Evolutionary conservation across 208 protist genomes (phyloP).

Genomic region (Leishmania turanica): DNA sequence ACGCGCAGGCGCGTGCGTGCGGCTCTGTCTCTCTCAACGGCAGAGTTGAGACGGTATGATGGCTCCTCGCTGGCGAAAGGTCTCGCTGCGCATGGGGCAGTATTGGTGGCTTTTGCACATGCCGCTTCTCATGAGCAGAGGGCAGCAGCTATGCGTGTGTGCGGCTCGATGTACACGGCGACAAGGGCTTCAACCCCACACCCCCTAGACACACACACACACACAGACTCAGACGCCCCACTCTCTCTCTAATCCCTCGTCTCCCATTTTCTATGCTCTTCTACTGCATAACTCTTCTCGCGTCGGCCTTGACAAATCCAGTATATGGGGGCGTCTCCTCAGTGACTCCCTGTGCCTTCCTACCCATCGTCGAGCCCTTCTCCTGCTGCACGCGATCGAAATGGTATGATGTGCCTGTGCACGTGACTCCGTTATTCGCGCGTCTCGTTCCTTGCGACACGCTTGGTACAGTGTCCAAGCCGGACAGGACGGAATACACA

Average conservation of each 20-base stretch:
- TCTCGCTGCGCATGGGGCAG: neutral
- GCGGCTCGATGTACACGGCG: neutral
- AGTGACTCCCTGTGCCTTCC: neutral
- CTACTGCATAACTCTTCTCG: neutral
- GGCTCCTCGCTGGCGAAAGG: neutral
- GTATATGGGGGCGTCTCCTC: neutral
- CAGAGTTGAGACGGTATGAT: neutral
- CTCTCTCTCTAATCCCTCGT: neutral
- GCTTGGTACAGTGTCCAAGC: neutral
- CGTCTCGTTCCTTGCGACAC: neutral
- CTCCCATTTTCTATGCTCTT: neutral
- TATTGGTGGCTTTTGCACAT: neutral
- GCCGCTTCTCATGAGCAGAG: neutral
- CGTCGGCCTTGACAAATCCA: neutral
- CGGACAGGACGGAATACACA: neutral
- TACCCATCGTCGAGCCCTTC: neutral
- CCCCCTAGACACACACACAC: too few relatives aligned
- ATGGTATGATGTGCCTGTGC: neutral
- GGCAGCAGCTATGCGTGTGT: neutral
- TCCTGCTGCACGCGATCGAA: neutral
- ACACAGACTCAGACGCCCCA: neutral
- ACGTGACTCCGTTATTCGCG: neutral
- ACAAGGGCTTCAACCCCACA: too few relatives aligned
- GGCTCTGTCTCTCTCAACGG: neutral
- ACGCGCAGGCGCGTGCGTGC: neutral